These are phyloP conservation scores for Phoma herbarum DNA, from an alignment of 2,329 filamentous ascomycete species.

Conservation along the genomic window DNA sequence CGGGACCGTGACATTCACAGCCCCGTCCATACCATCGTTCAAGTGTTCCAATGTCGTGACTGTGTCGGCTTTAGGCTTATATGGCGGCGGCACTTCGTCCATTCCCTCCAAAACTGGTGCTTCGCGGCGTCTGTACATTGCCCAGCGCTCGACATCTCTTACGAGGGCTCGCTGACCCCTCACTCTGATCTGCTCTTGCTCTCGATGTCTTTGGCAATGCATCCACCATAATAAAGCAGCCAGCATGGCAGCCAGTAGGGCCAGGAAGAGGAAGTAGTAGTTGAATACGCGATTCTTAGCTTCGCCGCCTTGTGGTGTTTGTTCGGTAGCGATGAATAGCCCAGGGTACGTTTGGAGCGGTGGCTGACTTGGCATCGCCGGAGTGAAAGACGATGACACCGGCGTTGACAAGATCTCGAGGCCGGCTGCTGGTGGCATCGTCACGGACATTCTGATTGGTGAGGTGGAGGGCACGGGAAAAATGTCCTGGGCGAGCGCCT, in stretches of 20 bases:
- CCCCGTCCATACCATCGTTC: slow-evolving; percentile 1
- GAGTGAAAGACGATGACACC: background rate
- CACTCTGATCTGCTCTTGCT: slow-evolving; percentile 36
- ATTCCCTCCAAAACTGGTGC: slow-evolving; percentile 62
- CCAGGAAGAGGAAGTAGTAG: slow-evolving; percentile 66
- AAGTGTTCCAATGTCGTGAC: slow-evolving; percentile 20
- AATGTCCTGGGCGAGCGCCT: slow-evolving; percentile 1
- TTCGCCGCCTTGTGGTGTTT: slow-evolving; percentile 5
- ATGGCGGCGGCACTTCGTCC: slow-evolving; percentile 72
- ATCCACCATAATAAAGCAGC: slow-evolving; percentile 56
- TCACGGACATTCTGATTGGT: background rate
- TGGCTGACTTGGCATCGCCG: background rate
- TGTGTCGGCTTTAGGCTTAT: slow-evolving; percentile 53
- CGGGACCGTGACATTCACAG: slow-evolving; percentile 44
- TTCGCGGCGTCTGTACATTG: slow-evolving; percentile 34
- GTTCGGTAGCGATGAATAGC: slow-evolving; percentile 20
- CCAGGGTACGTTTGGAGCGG: slow-evolving; percentile 10
- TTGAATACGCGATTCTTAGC: slow-evolving; percentile 46
- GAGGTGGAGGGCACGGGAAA: background rate
- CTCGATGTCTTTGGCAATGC: slow-evolving; percentile 54
- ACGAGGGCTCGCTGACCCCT: slow-evolving; percentile 48
- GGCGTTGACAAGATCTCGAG: background rate
- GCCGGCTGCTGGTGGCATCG: slow-evolving; percentile 9
- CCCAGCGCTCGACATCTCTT: slow-evolving; percentile 50
- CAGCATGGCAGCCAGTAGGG: slow-evolving; percentile 59